Evolutionary conservation across 2,329 filamentous ascomycete genomes (phyloP).

Genomic region (Colletotrichum noveboracense): DNA sequence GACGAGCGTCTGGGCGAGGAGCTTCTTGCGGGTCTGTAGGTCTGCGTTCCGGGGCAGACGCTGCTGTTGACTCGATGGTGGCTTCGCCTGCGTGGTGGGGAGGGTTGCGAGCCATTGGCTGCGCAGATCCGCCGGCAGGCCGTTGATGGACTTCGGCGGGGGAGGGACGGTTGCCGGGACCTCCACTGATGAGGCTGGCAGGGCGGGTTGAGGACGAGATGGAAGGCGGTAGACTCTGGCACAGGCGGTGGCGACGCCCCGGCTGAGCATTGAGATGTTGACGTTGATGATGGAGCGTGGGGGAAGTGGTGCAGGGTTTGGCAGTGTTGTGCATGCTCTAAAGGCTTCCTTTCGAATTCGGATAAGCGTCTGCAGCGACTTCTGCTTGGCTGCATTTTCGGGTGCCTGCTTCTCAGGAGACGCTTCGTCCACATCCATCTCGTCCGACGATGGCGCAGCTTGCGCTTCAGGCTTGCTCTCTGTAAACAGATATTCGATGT

Average conservation of each 20-base stretch:
- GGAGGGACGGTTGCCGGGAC: conserved; percentile 51
- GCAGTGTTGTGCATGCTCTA: conserved; percentile 26
- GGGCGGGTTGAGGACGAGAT: conserved; percentile 27
- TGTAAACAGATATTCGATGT: conserved; percentile 75
- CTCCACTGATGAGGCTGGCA: conserved; percentile 41
- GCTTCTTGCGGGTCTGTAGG: conserved; percentile 44
- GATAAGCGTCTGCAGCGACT: conserved; percentile 14
- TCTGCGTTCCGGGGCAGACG: conserved; percentile 28
- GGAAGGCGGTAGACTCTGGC: conserved; percentile 90
- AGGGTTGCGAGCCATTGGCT: conserved; percentile 73
- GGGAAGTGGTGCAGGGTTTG: conserved; percentile 30
- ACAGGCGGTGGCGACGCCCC: conserved; percentile 73
- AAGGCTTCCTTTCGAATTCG: conserved; percentile 32
- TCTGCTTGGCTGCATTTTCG: conserved; percentile 1
- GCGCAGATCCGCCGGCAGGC: conserved; percentile 58
- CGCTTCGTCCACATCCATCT: conserved; percentile 19
- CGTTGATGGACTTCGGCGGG: conserved; percentile 12
- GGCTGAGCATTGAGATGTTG: conserved; percentile 68
- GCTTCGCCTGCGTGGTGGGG: conserved; percentile 26
- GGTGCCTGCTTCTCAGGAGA: conserved; percentile 21
- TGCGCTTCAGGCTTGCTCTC: conserved; percentile 22
- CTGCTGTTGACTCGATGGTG: conserved; percentile 26
- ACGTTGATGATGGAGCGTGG: conserved; percentile 60
- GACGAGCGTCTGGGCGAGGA: conserved; percentile 54
- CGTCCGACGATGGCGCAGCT: not conserved